Conservation (phyloP, 176 grass and related monocot species). For the Pontederia paniculata region DNA sequence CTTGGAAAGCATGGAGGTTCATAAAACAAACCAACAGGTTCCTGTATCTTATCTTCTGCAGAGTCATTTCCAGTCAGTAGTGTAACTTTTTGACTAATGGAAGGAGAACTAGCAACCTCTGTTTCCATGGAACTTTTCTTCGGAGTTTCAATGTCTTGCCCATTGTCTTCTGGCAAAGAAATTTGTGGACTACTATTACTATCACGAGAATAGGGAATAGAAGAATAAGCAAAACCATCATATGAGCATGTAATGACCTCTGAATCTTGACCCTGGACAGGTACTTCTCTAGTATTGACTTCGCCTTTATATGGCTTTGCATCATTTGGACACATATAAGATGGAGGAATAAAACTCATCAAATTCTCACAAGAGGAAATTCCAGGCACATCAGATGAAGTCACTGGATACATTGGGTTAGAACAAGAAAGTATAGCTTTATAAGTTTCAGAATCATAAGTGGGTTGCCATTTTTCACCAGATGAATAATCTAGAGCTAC, state of each 20-base stretch:
- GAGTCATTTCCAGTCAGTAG: constrained; percentile 12
- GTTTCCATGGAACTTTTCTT: constrained; percentile 7
- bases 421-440: constrained; percentile 15
- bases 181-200: constrained; percentile 3
- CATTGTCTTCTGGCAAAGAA: constrained; percentile 15
- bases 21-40: constrained; percentile 49
- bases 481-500: constrained; percentile 22
- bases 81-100: constrained; percentile 17
- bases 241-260: constrained; percentile 32
- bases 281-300: constrained; percentile 18
- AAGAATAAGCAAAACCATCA: constrained; percentile 34
- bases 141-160: constrained; percentile 15
- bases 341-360: constrained; percentile 15
- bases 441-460: constrained; percentile 15
- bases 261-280: constrained; percentile 24
- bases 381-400: constrained; percentile 16
- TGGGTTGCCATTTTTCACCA: constrained; percentile 20
- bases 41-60: constrained; percentile 16
- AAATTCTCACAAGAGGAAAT: constrained; percentile 19
- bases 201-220: constrained; percentile 6
- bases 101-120: constrained; percentile 10
- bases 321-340: constrained; percentile 25
- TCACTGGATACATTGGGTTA: constrained; percentile 16
- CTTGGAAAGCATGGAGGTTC: constrained; percentile 78
- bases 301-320: constrained; percentile 3